Evolutionary conservation across 2,329 filamentous ascomycete species (phyloP).

Genomic region (Fusarium fracticaudum): DNA sequence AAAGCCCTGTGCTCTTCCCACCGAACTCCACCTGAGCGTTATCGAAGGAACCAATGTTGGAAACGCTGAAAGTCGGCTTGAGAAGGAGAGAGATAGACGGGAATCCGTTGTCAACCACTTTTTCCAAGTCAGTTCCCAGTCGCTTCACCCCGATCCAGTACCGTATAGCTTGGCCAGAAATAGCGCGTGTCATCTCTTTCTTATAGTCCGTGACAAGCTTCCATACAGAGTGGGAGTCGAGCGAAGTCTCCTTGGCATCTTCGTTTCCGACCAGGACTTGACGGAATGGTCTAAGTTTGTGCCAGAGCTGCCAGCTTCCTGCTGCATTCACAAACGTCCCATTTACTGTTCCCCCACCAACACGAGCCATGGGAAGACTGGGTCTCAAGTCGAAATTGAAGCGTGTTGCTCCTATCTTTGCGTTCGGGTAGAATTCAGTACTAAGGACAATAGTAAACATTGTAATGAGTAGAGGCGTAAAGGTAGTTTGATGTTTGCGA

Average conservation of each 20-base stretch:
- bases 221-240: slow-evolving; percentile 5
- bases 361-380: background rate
- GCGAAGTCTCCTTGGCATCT: background rate
- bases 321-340: background rate
- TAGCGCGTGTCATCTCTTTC: background rate
- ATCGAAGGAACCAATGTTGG: slow-evolving; percentile 8
- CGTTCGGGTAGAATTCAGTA: slow-evolving; percentile 35
- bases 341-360: background rate
- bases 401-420: slow-evolving; percentile 24
- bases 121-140: slow-evolving; percentile 6
- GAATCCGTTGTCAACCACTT: background rate
- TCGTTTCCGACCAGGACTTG: background rate
- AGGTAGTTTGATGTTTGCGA: slow-evolving; percentile 29
- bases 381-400: slow-evolving; percentile 23
- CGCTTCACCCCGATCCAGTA: slow-evolving; percentile 8
- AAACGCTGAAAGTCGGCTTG: slow-evolving; percentile 18
- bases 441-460: slow-evolving; percentile 24
- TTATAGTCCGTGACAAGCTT: slow-evolving; percentile 8
- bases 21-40: background rate
- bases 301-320: slow-evolving; percentile 2
- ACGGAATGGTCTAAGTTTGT: background rate
- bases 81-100: slow-evolving; percentile 14
- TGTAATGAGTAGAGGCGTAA: slow-evolving; percentile 35
- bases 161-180: background rate
- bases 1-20: background rate